These are phyloP conservation scores for Suillus americanus DNA, from an alignment of 768 basidiomycete genomes.

Conservation along the genomic window DNA sequence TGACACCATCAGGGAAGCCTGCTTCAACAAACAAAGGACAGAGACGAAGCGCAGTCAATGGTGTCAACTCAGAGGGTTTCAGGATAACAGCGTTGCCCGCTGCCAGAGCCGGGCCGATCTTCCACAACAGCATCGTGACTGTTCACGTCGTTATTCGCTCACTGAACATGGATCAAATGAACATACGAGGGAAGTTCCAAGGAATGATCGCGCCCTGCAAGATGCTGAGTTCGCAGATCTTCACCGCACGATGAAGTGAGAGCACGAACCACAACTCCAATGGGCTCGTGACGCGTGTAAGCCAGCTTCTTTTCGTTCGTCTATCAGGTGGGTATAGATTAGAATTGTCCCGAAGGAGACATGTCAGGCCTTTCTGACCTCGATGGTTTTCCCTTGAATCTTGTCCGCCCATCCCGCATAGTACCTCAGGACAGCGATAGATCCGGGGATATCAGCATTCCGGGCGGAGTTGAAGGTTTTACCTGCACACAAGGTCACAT, in stretches of 20 bases:
- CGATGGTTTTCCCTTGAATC: constrained; percentile 34
- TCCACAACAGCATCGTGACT: constrained; percentile 19
- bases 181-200: constrained; percentile 60
- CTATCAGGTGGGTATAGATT: constrained; percentile 28
- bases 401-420: constrained; percentile 56
- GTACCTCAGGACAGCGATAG: constrained; percentile 27
- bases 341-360: background rate
- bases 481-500: constrained; percentile 34
- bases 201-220: constrained; percentile 53
- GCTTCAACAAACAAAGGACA: constrained; percentile 51
- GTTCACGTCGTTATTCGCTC: background rate
- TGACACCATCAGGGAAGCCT: constrained; percentile 62
- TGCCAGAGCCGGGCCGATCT: constrained; percentile 63
- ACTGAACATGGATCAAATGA: background rate
- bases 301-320: constrained; percentile 55
- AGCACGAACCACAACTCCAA: constrained; percentile 44
- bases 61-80: constrained; percentile 69
- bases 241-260: constrained; percentile 13
- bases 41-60: constrained; percentile 51
- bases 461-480: constrained; percentile 26
- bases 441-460: constrained; percentile 20
- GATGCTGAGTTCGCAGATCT: background rate
- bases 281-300: constrained; percentile 72
- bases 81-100: constrained; percentile 61
- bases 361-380: constrained; percentile 6